Evolutionary conservation across 2,329 filamentous ascomycete genomes (phyloP).

Genomic region (Talaromyces albobiverticillius): DNA sequence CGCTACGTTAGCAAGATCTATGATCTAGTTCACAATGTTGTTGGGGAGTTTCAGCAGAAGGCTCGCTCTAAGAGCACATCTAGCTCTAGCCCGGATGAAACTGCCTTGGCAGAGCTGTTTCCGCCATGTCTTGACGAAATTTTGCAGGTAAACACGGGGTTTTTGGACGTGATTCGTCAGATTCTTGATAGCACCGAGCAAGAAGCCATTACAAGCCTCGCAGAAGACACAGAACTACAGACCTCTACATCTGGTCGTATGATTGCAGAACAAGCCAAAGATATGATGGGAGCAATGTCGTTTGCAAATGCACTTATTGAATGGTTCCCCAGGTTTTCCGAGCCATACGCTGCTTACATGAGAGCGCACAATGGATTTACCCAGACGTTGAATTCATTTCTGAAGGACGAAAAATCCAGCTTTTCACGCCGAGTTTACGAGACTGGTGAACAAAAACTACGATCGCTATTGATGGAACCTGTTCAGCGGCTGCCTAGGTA

Average conservation of each 20-base stretch:
- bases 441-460: conserved; percentile 84
- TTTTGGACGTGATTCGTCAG: conserved; percentile 71
- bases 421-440: conserved; percentile 77
- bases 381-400: conserved; percentile 72
- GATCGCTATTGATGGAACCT: conserved; percentile 91
- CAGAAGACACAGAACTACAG: conserved; percentile 53
- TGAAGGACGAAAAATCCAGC: conserved; percentile 73
- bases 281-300: conserved; percentile 72
- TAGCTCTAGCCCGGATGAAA: conserved; percentile 68
- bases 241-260: conserved; percentile 45
- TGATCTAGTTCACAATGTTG: conserved; percentile 77
- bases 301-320: conserved; percentile 80
- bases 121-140: conserved; percentile 78
- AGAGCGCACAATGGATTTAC: conserved; percentile 84
- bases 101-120: conserved; percentile 74
- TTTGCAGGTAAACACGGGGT: conserved; percentile 74
- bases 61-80: conserved; percentile 57
- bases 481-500: conserved; percentile 93
- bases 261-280: conserved; percentile 51
- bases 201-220: conserved; percentile 73
- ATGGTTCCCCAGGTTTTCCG: conserved; percentile 90
- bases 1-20: conserved; percentile 87
- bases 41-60: conserved; percentile 72
- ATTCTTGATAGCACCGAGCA: conserved; percentile 82
- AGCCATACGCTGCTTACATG: conserved; percentile 92